Conservation (phyloP, 768 basidiomycete species). For the Phylloporus scabripes region DNA sequence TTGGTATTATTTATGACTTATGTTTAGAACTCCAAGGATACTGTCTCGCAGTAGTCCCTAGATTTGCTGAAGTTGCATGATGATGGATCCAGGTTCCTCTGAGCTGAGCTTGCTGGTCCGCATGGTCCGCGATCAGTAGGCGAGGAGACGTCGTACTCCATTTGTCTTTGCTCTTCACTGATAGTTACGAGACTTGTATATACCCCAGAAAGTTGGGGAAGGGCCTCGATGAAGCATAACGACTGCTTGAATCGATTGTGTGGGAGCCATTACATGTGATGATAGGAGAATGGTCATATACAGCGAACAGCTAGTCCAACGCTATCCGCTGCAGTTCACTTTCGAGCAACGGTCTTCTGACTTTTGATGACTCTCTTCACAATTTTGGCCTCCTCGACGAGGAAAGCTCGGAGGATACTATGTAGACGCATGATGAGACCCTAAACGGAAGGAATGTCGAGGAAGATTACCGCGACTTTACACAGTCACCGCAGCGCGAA, state of each 20-base stretch:
- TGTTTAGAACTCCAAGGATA: not conserved
- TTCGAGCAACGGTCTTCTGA: constrained; percentile 36
- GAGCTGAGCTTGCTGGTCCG: too few relatives aligned
- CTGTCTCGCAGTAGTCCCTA: not conserved
- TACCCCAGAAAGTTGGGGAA: not conserved
- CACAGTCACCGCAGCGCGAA: constrained; percentile 93
- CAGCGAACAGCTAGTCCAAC: not conserved
- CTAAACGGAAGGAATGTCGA: not conserved
- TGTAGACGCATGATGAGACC: not conserved
- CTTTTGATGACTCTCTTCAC: constrained; percentile 99
- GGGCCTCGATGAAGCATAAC: not conserved
- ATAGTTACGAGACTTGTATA: too few relatives aligned
- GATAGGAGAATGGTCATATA: constrained; percentile 8
- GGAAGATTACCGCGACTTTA: constrained; percentile 80
- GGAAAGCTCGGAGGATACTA: constrained; percentile 96
- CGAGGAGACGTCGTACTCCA: not conserved
- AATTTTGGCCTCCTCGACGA: constrained; percentile 99
- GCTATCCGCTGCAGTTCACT: constrained; percentile 14
- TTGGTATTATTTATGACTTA: constrained; percentile 19
- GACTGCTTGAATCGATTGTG: constrained; percentile 9
- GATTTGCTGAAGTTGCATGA: not conserved
- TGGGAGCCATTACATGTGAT: constrained; percentile 14
- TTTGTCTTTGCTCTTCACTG: not conserved
- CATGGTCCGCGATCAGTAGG: not conserved
- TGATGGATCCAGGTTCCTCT: not conserved